phyloP scores from a whole-genome alignment of 345 rosid species.

The Linum usitatissimum region DNA sequence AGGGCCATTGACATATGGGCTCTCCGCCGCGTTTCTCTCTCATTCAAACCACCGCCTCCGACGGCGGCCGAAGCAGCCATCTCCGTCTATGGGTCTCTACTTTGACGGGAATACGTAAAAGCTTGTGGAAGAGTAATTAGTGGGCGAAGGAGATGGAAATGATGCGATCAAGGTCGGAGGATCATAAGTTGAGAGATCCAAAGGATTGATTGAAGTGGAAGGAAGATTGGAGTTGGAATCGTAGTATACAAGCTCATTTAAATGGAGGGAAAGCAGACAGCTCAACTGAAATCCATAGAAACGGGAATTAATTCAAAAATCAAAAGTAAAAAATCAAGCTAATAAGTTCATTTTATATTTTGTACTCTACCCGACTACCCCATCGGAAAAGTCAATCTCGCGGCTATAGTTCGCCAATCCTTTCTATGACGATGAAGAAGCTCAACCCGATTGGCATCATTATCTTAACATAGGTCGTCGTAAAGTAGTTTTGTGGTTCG shows the following conservation, averaged over 20 bases:
- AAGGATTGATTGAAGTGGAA: background rate
- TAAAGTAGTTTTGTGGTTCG: no score
- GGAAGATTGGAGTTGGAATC: background rate
- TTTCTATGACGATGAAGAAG: no score
- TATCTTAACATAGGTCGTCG: no score
- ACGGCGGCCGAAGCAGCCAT: constrained; percentile 2
- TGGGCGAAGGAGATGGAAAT: background rate
- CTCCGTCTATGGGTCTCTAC: background rate
- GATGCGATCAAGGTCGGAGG: background rate
- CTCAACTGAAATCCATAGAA: background rate
- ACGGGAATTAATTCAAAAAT: background rate
- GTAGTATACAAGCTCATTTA: background rate
- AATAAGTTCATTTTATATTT: no score
- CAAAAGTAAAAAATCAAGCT: background rate
- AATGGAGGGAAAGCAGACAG: background rate
- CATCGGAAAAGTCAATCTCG: no score
- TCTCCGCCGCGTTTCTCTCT: constrained; percentile 37
- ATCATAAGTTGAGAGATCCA: background rate
- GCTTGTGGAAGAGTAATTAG: no score
- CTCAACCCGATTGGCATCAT: no score
- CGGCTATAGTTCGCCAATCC: no score
- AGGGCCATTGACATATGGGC: constrained; percentile 83
- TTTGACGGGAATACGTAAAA: background rate
- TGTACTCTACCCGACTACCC: no score
- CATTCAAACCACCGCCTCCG: constrained; percentile 17